phyloP scores from a whole-genome alignment of 352 stramenopile species.

The Thraustotheca clavata region DNA sequence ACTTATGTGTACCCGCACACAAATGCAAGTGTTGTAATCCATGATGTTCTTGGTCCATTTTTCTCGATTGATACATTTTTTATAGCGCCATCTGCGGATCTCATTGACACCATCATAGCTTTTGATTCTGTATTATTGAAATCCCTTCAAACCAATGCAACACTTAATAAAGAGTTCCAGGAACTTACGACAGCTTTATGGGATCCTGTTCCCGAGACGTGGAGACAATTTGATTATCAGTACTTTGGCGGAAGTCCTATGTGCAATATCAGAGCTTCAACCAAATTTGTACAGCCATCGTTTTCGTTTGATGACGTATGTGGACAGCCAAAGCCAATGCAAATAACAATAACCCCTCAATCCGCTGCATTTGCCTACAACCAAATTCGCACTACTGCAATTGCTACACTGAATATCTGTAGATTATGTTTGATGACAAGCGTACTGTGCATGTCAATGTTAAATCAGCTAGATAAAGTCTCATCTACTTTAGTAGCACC shows the following conservation, averaged over 20 bases:
- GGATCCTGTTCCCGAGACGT: neutral
- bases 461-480: neutral
- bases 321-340: neutral
- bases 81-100: neutral
- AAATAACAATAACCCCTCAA: neutral
- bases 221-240: neutral
- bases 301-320: neutral
- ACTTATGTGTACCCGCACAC: neutral
- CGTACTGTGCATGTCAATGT: neutral
- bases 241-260: neutral
- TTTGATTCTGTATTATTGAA: neutral
- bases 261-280: neutral
- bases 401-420: neutral
- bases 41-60: conserved; percentile 2
- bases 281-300: neutral
- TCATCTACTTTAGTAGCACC: too few relatives aligned
- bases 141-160: neutral
- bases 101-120: neutral
- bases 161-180: neutral
- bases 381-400: neutral
- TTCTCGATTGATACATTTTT: conserved; percentile 2
- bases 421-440: neutral
- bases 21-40: neutral
- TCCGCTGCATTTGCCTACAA: neutral
- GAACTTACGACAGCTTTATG: neutral